Evolutionary conservation across 495 filamentous ascomycete species (phyloP).

Genomic region (Massariosphaeria phaeospora): DNA sequence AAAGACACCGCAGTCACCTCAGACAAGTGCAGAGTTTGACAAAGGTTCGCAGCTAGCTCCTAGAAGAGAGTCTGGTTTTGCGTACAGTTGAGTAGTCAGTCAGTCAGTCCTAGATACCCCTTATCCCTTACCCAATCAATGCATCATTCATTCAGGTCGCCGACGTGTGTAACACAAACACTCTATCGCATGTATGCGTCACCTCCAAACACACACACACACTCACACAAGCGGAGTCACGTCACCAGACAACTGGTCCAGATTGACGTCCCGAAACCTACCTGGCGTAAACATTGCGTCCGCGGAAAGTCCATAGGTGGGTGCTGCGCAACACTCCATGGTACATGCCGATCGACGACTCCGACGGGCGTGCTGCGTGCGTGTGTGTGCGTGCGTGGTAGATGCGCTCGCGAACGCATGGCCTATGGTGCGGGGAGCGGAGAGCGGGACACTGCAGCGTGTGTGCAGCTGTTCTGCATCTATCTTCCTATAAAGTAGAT

Average conservation of each 20-base stretch:
- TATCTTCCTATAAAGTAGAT: not conserved
- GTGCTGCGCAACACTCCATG: no score
- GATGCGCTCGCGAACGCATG: not conserved
- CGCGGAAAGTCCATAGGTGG: no score
- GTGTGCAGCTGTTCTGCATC: not conserved
- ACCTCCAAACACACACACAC: not conserved
- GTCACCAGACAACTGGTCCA: no score
- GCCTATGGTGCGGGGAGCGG: constrained; percentile 15
- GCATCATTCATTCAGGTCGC: constrained; percentile 1
- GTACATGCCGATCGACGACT: no score
- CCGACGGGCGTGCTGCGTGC: not conserved
- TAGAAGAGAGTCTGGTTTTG: not conserved
- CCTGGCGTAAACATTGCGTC: not conserved
- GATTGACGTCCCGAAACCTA: no score
- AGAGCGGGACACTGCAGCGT: no score
- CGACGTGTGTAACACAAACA: not conserved
- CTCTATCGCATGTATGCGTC: not conserved
- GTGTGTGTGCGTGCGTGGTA: not conserved
- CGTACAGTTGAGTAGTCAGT: not conserved
- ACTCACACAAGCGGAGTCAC: no score
- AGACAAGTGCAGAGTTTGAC: not conserved
- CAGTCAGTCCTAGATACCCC: constrained; percentile 16
- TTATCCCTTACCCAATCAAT: not conserved
- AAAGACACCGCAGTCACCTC: not conserved
- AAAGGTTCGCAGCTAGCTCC: not conserved